phyloP scores from a whole-genome alignment of 768 basidiomycete genomes.

The Coprinopsis strossmayeri region DNA sequence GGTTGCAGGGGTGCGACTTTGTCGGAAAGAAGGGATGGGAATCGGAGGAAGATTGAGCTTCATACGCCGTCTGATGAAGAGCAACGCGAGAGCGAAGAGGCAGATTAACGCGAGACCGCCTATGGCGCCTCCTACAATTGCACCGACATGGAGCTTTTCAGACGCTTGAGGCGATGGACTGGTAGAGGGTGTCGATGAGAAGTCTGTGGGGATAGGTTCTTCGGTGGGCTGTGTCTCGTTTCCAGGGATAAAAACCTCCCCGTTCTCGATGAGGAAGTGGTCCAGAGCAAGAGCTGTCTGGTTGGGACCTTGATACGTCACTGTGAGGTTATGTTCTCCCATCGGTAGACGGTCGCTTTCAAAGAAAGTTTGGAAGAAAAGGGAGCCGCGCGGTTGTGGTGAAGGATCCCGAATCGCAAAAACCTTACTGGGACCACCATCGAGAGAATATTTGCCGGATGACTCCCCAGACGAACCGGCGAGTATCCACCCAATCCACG shows the following conservation, averaged over 20 bases:
- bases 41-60: not conserved
- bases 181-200: not conserved
- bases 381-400: constrained; percentile 2
- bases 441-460: constrained; percentile 18
- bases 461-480: constrained; percentile 12
- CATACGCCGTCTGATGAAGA: not conserved
- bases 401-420: constrained; percentile 17
- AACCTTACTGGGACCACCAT: constrained; percentile 14
- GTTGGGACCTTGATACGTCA: constrained; percentile 11
- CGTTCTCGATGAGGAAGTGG: constrained; percentile 13
- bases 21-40: not conserved
- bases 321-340: constrained; percentile 17
- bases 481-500: constrained; percentile 18
- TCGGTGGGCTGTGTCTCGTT: not conserved
- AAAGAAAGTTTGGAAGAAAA: constrained; percentile 20
- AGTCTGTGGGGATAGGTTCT: not conserved
- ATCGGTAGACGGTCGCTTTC: constrained; percentile 11
- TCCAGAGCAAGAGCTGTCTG: constrained; percentile 17
- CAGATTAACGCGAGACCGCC: not conserved
- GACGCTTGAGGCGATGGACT: not conserved
- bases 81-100: not conserved
- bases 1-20: not conserved
- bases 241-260: constrained; percentile 1
- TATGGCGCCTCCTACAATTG: not conserved
- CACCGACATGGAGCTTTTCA: not conserved